Percentiles rank a stretch among this genome's conserved stretches.
phyloP scores from a whole-genome alignment of 2,329 filamentous ascomycete species.

The Stachybotrys chartarum region DNA sequence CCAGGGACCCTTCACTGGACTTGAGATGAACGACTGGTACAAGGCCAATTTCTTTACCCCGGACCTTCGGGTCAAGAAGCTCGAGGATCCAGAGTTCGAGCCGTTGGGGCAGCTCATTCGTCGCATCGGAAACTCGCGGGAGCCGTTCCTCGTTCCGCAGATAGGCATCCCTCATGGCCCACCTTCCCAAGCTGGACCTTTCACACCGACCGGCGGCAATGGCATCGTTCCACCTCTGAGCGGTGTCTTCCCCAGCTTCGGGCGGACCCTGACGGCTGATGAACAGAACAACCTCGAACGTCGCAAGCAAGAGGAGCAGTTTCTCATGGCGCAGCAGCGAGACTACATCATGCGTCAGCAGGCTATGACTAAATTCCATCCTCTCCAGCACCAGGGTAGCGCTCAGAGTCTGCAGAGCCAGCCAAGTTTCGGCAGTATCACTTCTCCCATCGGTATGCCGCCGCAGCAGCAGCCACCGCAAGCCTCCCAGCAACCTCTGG shows the following conservation, averaged over 20 bases:
- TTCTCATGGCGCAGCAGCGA: slow-evolving; percentile 90
- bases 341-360: slow-evolving; percentile 88
- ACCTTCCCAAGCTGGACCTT: slow-evolving; percentile 44
- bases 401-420: slow-evolving; percentile 95
- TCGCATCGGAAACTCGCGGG: slow-evolving; percentile 92
- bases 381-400: slow-evolving; percentile 86
- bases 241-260: slow-evolving; percentile 90
- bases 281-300: slow-evolving; percentile 97
- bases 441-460: slow-evolving; percentile 66
- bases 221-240: slow-evolving; percentile 82
- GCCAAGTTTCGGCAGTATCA: slow-evolving; percentile 91
- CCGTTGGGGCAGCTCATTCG: slow-evolving; percentile 90
- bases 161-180: slow-evolving; percentile 91
- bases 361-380: slow-evolving; percentile 63
- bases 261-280: slow-evolving; percentile 90
- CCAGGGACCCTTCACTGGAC: slow-evolving; percentile 89
- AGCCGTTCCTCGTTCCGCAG: slow-evolving; percentile 95
- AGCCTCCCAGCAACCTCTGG: slow-evolving; percentile 42
- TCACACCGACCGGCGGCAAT: slow-evolving; percentile 42
- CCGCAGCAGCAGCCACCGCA: slow-evolving; percentile 20
- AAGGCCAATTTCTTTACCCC: slow-evolving; percentile 97
- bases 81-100: slow-evolving; percentile 91
- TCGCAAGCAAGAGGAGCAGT: slow-evolving; percentile 96
- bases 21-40: slow-evolving; percentile 99
- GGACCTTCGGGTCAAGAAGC: slow-evolving; percentile 88